Percentiles rank a stretch among this genome's conserved stretches.
These are phyloP conservation scores for Xylariales sp. DNA, from an alignment of 2,329 filamentous ascomycete genomes.

Conservation along the genomic window DNA sequence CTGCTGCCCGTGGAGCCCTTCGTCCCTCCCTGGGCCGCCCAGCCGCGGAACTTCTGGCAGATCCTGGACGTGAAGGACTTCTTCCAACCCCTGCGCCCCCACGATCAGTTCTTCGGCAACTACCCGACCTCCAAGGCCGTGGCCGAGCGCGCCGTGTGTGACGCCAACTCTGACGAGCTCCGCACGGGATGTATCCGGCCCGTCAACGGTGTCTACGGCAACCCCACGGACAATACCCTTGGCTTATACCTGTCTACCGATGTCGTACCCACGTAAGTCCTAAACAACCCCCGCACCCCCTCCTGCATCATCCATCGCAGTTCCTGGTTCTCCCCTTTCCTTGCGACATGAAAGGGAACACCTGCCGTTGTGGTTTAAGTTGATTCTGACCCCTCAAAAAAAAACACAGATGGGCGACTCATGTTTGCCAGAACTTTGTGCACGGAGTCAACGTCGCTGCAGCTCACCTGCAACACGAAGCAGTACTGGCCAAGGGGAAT, in stretches of 20 bases:
- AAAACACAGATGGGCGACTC: conserved; percentile 27
- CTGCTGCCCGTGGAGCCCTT: conserved; percentile 31
- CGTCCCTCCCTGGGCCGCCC: conserved; percentile 32
- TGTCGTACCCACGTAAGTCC: conserved; percentile 37
- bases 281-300: neutral
- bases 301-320: too few species aligned
- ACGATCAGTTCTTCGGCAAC: conserved; percentile 37
- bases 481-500: conserved; percentile 21
- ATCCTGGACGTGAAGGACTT: conserved; percentile 36
- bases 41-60: conserved; percentile 34
- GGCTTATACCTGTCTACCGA: conserved; percentile 34
- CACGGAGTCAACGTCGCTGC: conserved; percentile 37
- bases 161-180: conserved; percentile 28
- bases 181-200: conserved; percentile 51
- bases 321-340: too few species aligned
- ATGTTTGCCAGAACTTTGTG: conserved; percentile 35
- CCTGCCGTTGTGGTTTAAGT: neutral
- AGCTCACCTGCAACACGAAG: conserved; percentile 36
- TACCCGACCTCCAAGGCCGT: conserved; percentile 42
- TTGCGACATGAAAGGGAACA: conserved; percentile 4
- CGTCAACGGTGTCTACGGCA: conserved; percentile 49
- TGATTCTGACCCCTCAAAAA: conserved; percentile 2
- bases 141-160: conserved; percentile 39
- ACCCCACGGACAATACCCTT: conserved; percentile 26
- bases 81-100: conserved; percentile 27